A percentile compares a stretch with the other conserved stretches of the same genome.
Evolutionary conservation across 2,329 filamentous ascomycete species (phyloP).

Genomic region (Samsoniella hepiali): DNA sequence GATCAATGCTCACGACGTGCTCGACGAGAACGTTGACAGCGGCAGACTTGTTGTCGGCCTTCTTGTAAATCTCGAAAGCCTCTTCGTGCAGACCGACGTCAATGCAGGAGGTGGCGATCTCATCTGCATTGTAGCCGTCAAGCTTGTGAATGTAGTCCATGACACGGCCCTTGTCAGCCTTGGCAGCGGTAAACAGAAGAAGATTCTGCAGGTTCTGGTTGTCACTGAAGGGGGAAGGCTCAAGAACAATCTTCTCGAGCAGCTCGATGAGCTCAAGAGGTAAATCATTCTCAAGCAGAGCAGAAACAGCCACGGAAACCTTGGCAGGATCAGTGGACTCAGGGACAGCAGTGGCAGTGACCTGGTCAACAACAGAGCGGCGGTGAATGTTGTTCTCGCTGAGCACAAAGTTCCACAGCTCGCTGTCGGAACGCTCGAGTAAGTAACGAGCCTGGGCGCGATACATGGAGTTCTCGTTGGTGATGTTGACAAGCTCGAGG

Average conservation of each 20-base stretch:
- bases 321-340: constrained; percentile 91
- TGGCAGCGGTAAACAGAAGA: constrained; percentile 92
- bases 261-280: constrained; percentile 94
- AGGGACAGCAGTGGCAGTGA: constrained; percentile 90
- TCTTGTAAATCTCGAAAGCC: constrained; percentile 98
- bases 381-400: constrained; percentile 95
- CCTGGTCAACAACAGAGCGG: constrained; percentile 90
- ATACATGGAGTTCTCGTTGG: constrained; percentile 99
- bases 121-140: constrained; percentile 83
- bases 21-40: constrained; percentile 92
- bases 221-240: constrained; percentile 98
- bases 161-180: constrained; percentile 90
- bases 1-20: constrained; percentile 95
- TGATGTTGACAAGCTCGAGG: constrained; percentile 93
- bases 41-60: constrained; percentile 82
- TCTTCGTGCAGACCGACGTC: constrained; percentile 94
- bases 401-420: constrained; percentile 93
- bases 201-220: constrained; percentile 96
- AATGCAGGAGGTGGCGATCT: constrained; percentile 90
- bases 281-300: constrained; percentile 87
- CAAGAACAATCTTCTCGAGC: constrained; percentile 98
- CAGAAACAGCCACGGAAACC: constrained; percentile 89
- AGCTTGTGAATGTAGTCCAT: constrained; percentile 96
- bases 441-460: constrained; percentile 95
- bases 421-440: constrained; percentile 80